Base-by-base conservation (phyloP, 345 rosid genomes). In the Eucalyptus tenuipes region DNA sequence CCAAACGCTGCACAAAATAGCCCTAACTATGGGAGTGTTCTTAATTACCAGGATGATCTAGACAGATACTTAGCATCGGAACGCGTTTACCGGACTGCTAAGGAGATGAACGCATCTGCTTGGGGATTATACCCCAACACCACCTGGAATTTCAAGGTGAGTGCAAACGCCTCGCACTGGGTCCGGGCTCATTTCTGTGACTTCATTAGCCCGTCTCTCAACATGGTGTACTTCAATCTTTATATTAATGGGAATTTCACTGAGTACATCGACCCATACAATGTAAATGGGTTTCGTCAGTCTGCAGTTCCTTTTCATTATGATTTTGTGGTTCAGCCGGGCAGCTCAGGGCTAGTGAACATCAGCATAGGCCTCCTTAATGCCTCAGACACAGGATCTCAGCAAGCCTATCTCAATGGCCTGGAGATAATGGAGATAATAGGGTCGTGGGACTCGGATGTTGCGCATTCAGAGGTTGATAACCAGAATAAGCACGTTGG, bases 181-280 rank as follows among this genome's bases (percentile, higher is more conserved):
- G 89, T 95, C 86, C 93, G 96, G 90, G 71, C 79, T 87, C 95
- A 96, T 86, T 96, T 96, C 88, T 94, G 94, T 68, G 95, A 96
- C 89, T 45, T 93, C 25, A 5, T 90, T 45, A 89, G 92, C 53
- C 0, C 0, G 8, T 5, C 89, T 3, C n/a, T 0, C 64, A 57
- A 90, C 52, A 52, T 3, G 9, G 5, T 89, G 1, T 15, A 2
- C 16, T 94, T 96, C 89, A 87, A 88, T 85, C 93, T 96, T 27
- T 93, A 87, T 71, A 88, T 96, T n/a, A 90, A 88, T 79, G 88
- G 91, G 7, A 53, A 93, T 31, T 90, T 64, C 88, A 29, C 80
- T 8, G 0, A 2, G 49, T 6, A 2, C 61, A 90, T 96, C n/a
- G 14, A 88, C n/a, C 90, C 96, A 7, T 88, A 48, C 15, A 1